These are phyloP conservation scores for Tetracladium marchalianum DNA, from an alignment of 495 filamentous ascomycete species.

Conservation along the genomic window DNA sequence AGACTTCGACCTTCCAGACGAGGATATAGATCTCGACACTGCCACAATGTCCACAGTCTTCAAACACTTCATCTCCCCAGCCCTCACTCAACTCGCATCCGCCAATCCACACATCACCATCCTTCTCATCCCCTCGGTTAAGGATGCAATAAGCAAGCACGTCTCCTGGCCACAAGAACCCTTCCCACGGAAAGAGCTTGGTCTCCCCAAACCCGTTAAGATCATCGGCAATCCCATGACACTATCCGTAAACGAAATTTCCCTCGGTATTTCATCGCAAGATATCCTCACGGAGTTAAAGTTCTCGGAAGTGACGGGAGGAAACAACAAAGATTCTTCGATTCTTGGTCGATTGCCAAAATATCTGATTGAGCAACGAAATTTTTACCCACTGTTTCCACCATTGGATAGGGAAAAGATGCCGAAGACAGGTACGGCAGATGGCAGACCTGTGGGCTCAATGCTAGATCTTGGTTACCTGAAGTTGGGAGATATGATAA, in stretches of 20 bases:
- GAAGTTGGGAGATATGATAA: conserved; percentile 84
- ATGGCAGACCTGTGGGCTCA: conserved; percentile 56
- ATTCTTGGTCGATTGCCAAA: conserved; percentile 56
- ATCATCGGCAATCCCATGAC: conserved; percentile 85
- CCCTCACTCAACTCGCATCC: conserved; percentile 52
- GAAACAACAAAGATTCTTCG: conserved; percentile 33
- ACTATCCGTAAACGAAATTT: conserved; percentile 72
- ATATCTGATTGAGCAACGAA: conserved; percentile 75
- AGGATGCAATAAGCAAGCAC: conserved; percentile 76
- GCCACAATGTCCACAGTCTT: conserved; percentile 77
- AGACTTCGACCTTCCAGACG: conserved; percentile 80
- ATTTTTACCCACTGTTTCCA: conserved; percentile 85
- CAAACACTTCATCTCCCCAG: conserved; percentile 61
- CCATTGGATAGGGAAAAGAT: conserved; percentile 55
- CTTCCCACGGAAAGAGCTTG: conserved; percentile 57
- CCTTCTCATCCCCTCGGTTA: conserved; percentile 73
- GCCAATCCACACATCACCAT: conserved; percentile 69
- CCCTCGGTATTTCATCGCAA: conserved; percentile 70
- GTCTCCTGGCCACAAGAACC: conserved; percentile 86
- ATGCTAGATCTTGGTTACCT: conserved; percentile 73
- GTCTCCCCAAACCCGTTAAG: conserved; percentile 59
- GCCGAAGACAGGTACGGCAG: conserved; percentile 48
- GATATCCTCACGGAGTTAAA: conserved; percentile 75
- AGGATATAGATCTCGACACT: conserved; percentile 58
- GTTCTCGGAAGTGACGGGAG: conserved; percentile 57